phyloP scores from a whole-genome alignment of 495 filamentous ascomycete species.

The Aspergillus egyptiacus region DNA sequence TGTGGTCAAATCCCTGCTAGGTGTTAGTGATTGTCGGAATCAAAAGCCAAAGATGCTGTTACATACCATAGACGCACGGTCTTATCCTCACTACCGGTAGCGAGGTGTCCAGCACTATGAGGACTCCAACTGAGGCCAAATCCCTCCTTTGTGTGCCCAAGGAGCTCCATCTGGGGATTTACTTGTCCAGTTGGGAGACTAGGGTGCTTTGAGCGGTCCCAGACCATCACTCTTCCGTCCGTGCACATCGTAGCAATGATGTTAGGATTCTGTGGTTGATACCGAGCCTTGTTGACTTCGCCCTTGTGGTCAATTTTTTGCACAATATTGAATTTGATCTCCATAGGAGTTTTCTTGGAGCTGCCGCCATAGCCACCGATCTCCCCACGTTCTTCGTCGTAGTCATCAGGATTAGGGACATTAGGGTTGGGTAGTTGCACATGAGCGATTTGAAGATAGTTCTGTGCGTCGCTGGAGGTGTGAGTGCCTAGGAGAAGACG shows the following conservation, averaged over 20 bases:
- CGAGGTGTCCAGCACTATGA: slow-evolving; percentile 72
- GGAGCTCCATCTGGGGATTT: slow-evolving; percentile 74
- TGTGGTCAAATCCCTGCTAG: slow-evolving; percentile 66
- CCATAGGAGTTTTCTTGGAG: slow-evolving; percentile 60
- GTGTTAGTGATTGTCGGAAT: slow-evolving; percentile 9
- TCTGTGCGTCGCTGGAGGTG: slow-evolving; percentile 78
- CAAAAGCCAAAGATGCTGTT: not conserved
- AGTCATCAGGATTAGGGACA: slow-evolving; percentile 67
- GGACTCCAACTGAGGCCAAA: slow-evolving; percentile 93
- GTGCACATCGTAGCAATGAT: slow-evolving; percentile 92
- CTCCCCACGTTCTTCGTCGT: slow-evolving; percentile 86
- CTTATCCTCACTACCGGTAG: slow-evolving; percentile 82
- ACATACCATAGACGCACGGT: slow-evolving; percentile 85
- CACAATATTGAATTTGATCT: slow-evolving; percentile 76
- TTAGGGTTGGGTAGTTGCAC: slow-evolving; percentile 81
- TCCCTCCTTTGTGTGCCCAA: slow-evolving; percentile 86
- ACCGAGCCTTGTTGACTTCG: slow-evolving; percentile 97
- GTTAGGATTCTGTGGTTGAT: slow-evolving; percentile 96
- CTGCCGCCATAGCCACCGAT: slow-evolving; percentile 80
- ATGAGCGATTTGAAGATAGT: slow-evolving; percentile 92
- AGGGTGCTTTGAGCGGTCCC: slow-evolving; percentile 91
- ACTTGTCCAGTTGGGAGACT: slow-evolving; percentile 63
- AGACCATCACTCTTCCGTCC: slow-evolving; percentile 83
- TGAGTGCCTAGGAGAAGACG: slow-evolving; percentile 91
- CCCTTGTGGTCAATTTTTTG: slow-evolving; percentile 96